Evolutionary conservation across 176 grass and related monocot species (phyloP).

Genomic region (Musa schizocarpa): DNA sequence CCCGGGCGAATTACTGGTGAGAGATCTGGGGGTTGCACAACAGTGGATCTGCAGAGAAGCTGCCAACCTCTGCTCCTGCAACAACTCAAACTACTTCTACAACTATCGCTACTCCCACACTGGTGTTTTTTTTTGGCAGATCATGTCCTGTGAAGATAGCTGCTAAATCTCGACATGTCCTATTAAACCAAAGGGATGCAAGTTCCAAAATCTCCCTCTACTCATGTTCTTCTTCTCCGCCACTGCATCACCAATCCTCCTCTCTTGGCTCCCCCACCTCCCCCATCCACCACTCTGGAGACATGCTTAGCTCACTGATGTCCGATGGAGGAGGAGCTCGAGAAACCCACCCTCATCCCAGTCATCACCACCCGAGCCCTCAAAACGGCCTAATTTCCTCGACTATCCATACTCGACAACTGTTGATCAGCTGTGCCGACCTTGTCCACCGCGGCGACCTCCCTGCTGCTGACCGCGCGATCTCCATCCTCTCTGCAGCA

Average conservation of each 20-base stretch:
- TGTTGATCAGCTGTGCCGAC: slow-evolving; percentile 65
- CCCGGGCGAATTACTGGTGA: not conserved
- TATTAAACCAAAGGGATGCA: slow-evolving; percentile 4
- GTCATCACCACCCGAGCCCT: not conserved
- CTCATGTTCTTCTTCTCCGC: slow-evolving; percentile 20
- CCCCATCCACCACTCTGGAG: not conserved
- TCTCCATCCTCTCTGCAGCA: slow-evolving; percentile 38
- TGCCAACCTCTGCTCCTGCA: slow-evolving; percentile 24
- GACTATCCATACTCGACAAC: slow-evolving; percentile 37
- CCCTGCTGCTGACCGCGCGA: slow-evolving; percentile 34
- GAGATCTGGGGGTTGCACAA: not conserved
- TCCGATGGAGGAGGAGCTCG: slow-evolving; percentile 36
- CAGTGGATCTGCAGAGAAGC: slow-evolving; percentile 1
- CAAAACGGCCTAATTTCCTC: slow-evolving; percentile 5
- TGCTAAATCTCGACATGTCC: slow-evolving; percentile 47
- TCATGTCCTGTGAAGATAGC: slow-evolving; percentile 89
- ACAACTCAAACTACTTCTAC: slow-evolving; percentile 11
- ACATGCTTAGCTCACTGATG: slow-evolving; percentile 74
- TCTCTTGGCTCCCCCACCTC: slow-evolving; percentile 3
- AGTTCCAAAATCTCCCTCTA: slow-evolving; percentile 4
- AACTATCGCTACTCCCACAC: slow-evolving; percentile 19
- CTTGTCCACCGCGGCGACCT: slow-evolving; percentile 57
- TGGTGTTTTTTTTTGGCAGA: slow-evolving; percentile 72
- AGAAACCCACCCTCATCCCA: not conserved
- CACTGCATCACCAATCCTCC: slow-evolving; percentile 15